Base-by-base conservation (phyloP, 2,329 filamentous ascomycete genomes). In the Dothideomycetes sp. region DNA sequence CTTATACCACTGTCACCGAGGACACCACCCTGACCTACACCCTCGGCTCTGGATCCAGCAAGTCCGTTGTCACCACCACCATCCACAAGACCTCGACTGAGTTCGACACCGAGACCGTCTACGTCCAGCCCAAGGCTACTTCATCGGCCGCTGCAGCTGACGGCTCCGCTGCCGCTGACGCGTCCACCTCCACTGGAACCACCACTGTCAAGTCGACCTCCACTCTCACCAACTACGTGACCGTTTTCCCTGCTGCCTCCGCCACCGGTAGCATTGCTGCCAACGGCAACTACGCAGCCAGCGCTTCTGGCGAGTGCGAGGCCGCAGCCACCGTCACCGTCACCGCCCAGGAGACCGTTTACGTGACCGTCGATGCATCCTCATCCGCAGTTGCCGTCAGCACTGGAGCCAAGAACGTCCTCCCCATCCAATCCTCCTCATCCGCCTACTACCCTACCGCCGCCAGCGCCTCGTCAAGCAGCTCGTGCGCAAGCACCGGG, bases 21-120 rank as follows among this genome's bases (percentile, higher is more conserved):
- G 49, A 54, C 46, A 49, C 49, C 36, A 58, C 55, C 32, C 39
- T 56, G 34, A 57, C 56, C 45, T 59, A 58, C 52, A 59, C 55
- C 47, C 50, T 53, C 16, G 55, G 54, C 40, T 38, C 46, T 37
- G 56, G 55, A 35, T 47, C 54, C n/a, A 55, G 55, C 30, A 49
- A 38, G 37, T 48, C 52, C 14, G 53, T 52, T 31, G 31, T 49
- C 22, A 49, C 53, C 37, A 59, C 57, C 39, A 59, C 57, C 16
- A 37, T 59, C 40, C 49, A 58, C 39, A 51, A 49, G 22, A 61
- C 58, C 42, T 55, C 52, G 5, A 60, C 56, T 31, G 22, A 44
- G 36, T 57, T 56, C 48, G 14, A 39, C 34, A 42, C 35, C 18
- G 11, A 42, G 16, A 46, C 41, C 12, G 42, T 46, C 18, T 40